A percentile compares a stretch with the other conserved stretches of the same genome.
These are phyloP conservation scores for Xylaria intraflava DNA, from an alignment of 495 filamentous ascomycete species.

Conservation along the genomic window DNA sequence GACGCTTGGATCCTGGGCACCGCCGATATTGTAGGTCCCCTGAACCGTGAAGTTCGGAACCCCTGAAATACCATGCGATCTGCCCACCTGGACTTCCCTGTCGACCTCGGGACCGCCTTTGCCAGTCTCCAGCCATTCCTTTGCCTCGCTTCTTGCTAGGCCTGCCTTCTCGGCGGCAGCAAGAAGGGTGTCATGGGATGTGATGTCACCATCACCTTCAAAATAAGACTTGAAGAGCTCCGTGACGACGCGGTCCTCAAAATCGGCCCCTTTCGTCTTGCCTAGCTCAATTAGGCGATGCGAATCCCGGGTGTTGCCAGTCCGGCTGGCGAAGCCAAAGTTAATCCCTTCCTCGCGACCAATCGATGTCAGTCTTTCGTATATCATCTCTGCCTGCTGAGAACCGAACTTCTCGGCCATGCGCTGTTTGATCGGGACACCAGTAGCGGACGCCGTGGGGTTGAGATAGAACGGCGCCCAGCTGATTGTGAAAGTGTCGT, in stretches of 20 bases:
- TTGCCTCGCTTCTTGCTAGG: slow-evolving; percentile 51
- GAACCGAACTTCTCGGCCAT: slow-evolving; percentile 37
- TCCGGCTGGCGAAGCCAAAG: slow-evolving; percentile 62
- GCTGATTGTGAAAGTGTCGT: slow-evolving; percentile 60
- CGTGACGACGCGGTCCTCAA: slow-evolving; percentile 62
- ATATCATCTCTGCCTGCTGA: slow-evolving; percentile 47
- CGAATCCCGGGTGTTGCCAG: slow-evolving; percentile 67
- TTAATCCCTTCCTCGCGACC: slow-evolving; percentile 59
- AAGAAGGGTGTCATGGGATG: slow-evolving; percentile 51
- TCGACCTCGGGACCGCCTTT: slow-evolving; percentile 63
- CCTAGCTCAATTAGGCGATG: slow-evolving; percentile 66
- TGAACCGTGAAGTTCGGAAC: slow-evolving; percentile 69
- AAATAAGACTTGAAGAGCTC: slow-evolving; percentile 67
- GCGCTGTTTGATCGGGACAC: slow-evolving; percentile 19
- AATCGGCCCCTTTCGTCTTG: slow-evolving; percentile 44
- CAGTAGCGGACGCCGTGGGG: slow-evolving; percentile 45
- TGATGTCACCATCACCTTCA: slow-evolving; percentile 72
- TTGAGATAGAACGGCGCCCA: slow-evolving; percentile 77
- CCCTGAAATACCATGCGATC: slow-evolving; percentile 49
- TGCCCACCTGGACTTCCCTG: slow-evolving; percentile 51
- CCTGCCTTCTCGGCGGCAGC: slow-evolving; percentile 57
- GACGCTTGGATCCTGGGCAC: slow-evolving; percentile 53
- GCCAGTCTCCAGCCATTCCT: slow-evolving; percentile 55
- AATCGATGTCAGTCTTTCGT: slow-evolving; percentile 43
- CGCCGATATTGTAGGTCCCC: slow-evolving; percentile 52